Base-by-base conservation (phyloP, 768 basidiomycete genomes). In the Postia placenta region DNA sequence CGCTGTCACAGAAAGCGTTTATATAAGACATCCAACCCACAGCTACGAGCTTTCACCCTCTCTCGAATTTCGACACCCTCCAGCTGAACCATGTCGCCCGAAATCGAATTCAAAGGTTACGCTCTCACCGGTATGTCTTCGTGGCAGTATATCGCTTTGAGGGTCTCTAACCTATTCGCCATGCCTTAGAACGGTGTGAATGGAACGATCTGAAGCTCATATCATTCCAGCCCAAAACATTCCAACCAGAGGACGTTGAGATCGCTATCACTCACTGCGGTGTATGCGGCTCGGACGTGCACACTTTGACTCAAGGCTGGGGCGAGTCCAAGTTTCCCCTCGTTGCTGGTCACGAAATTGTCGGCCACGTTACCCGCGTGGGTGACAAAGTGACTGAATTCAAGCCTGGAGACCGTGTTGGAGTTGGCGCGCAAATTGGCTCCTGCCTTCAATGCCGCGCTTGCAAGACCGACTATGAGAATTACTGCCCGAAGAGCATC, bases 171-270 rank as follows among this genome's bases (percentile, higher is more conserved):
- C 42, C 19, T 24, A 7, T 45, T 11, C 5, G 9, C 11, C 23
- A 43, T 26, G 40, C 30, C 27, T 14, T 27, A 63, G 60, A 61
- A 23, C 55, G 56, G 1, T 51, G 54, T 19, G 51, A 55, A 11
- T 75, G 70, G 69, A 61, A 64, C 19, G 59, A 73, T 24, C 72
- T 75, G 47, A 56, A 74, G 45, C 54, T 77, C 22, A 69, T 70
- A 28, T 64, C 70, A 14, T 78, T 77, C 63, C 59, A 74, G 55
- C 79, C 80, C 12, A 83, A 83, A 64, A 61, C 60, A 5, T 69
- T 70, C 50, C 70, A 69, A 3, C 73, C 79, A 23, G 68, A 74
- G 51, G 81, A 85, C 56, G 66, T 83, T 43, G 80, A 83, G 45
- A 72, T 79, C 49, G 69, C 72, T 43, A 75, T 78, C 49, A 72